A percentile compares a stretch with the other conserved stretches of the same genome.
Evolutionary conservation across 257 asterid species (phyloP).

Genomic region (Ehretia macrophylla): DNA sequence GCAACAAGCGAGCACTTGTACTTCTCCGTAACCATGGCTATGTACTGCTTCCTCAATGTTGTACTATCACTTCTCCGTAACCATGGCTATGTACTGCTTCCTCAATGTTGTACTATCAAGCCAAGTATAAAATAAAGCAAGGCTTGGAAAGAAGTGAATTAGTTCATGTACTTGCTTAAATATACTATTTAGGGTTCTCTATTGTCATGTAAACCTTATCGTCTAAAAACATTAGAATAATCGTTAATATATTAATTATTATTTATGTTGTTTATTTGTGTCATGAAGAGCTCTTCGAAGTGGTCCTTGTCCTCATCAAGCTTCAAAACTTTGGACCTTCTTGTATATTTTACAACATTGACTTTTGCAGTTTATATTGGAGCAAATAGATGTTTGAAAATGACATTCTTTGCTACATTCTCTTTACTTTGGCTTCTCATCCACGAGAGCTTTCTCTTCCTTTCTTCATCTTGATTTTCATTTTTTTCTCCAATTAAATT

Average conservation of each 20-base stretch:
- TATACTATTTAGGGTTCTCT: not conserved
- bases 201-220: not conserved
- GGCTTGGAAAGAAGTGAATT: too few relatives aligned
- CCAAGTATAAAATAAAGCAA: not conserved
- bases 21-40: not conserved
- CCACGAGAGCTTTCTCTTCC: not conserved
- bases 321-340: not conserved
- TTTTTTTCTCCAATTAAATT: too few relatives aligned
- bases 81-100: not conserved
- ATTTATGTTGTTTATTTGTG: not conserved
- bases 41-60: not conserved
- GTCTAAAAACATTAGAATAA: not conserved
- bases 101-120: not conserved
- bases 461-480: not conserved
- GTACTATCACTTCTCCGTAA: not conserved
- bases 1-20: not conserved
- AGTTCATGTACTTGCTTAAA: too few relatives aligned
- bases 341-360: not conserved
- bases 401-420: not conserved
- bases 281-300: not conserved
- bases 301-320: not conserved
- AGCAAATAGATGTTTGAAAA: not conserved
- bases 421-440: too few relatives aligned
- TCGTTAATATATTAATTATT: too few relatives aligned
- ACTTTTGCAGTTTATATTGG: not conserved